phyloP scores from a whole-genome alignment of 2,329 filamentous ascomycete genomes.

The Pestalotiopsis sp. region DNA sequence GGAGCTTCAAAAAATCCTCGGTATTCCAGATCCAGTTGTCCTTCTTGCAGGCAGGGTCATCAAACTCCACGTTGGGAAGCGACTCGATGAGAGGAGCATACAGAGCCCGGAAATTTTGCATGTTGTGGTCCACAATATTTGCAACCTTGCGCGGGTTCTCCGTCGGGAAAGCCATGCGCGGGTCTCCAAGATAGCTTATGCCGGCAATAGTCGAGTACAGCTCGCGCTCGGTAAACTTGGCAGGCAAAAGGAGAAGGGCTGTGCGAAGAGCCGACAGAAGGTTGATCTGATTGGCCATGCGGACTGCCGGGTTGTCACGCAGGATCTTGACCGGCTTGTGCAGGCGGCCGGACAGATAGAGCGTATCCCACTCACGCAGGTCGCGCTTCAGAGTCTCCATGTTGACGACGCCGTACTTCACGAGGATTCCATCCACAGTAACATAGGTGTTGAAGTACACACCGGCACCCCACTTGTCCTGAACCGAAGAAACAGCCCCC shows the following conservation, averaged over 20 bases:
- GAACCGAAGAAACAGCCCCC: conserved; percentile 79
- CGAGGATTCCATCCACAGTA: conserved; percentile 89
- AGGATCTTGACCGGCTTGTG: conserved; percentile 97
- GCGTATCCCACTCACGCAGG: conserved; percentile 86
- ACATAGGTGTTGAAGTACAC: conserved; percentile 98
- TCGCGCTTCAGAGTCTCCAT: conserved; percentile 87
- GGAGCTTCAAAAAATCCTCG: conserved; percentile 66
- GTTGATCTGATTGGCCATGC: conserved; percentile 94
- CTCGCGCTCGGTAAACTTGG: conserved; percentile 81
- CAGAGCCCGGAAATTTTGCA: conserved; percentile 86
- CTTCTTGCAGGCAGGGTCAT: conserved; percentile 61
- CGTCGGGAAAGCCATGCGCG: conserved; percentile 88
- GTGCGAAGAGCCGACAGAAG: conserved; percentile 89
- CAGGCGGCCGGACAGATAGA: conserved; percentile 93
- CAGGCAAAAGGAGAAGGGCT: conserved; percentile 82
- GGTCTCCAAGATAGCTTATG: conserved; percentile 92
- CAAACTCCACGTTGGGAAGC: conserved; percentile 84
- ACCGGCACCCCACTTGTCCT: conserved; percentile 87
- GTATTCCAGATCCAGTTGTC: conserved; percentile 66
- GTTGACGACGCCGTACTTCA: conserved; percentile 98
- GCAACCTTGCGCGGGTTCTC: conserved; percentile 91
- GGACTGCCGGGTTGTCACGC: conserved; percentile 87
- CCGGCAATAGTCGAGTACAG: conserved; percentile 90
- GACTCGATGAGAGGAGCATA: conserved; percentile 90
- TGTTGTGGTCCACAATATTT: conserved; percentile 92